Base-by-base conservation (phyloP, 2,329 filamentous ascomycete species). In the Zymoseptoria ardabiliae region DNA sequence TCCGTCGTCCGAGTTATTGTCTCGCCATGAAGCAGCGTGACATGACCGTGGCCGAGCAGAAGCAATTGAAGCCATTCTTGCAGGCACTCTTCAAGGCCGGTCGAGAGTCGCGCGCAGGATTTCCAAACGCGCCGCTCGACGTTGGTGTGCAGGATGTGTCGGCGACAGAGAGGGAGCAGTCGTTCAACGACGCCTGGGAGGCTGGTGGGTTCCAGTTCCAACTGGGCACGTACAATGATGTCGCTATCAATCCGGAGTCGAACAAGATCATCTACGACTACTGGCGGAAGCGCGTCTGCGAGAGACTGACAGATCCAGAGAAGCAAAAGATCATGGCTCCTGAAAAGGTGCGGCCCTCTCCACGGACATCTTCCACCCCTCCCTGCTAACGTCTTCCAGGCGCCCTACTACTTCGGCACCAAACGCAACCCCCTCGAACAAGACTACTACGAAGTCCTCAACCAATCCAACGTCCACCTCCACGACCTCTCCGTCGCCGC, bases 1-100 rank as follows among this genome's bases (percentile, higher is more conserved):
- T 88, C 64, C 79, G 86, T 10, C 88, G 85, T 1, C 86, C 86
- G 0, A 88, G 87, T 58, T 75, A 87, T 4, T 82, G 82, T 0
- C 66, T 88, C 2, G 84, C 85, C 0, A 86, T 88, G 82, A 76
- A 78, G 3, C 78, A 80, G 58, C 73, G 76, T 3, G 35, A 72
- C 0, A 49, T 66, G 13, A 79, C 77, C 0, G 71, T 69, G 2
- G 76, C 79, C 54, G 81, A 85, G 61, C 81, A 87, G 65, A 72
- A 81, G 19, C 66, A 70, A 3, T 69, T 72, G n/a, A 78, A 77
- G 63, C 61, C 63, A 3, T 70, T 73, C 53, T 78, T 77, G n/a
- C 72, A 74, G 1, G 66, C 72, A 3, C 71, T 88, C 17, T 85
- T 84, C 65, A 62, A 62, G 23, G 58, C 57, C 22, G 62, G 62